phyloP scores from a whole-genome alignment of 306 rosid genomes.

The Chamaecrista fasciculata region DNA sequence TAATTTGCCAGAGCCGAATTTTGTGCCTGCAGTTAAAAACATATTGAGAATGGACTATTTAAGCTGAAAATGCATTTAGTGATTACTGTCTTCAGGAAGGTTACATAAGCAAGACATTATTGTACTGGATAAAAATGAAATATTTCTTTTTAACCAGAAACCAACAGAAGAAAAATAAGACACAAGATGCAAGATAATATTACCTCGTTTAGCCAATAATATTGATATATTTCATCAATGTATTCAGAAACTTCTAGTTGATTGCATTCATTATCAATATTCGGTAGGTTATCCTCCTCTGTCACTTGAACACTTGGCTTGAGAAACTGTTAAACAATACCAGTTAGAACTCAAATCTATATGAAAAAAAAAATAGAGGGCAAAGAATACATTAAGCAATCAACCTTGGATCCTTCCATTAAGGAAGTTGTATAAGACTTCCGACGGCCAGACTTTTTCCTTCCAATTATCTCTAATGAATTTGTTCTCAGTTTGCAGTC shows the following conservation, averaged over 20 bases:
- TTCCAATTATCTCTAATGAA: conserved; percentile 34
- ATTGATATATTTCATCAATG: conserved; percentile 73
- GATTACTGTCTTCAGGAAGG: conserved; percentile 2
- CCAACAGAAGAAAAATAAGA: background rate
- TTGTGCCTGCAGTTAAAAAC: conserved; percentile 53
- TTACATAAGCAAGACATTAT: background rate
- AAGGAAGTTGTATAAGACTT: conserved; percentile 73
- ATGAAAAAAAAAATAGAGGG: conserved; percentile 1
- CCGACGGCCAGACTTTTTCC: conserved; percentile 54
- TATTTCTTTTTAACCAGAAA: background rate
- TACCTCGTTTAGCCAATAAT: conserved; percentile 90
- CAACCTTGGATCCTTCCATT: conserved; percentile 73
- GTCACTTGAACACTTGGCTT: conserved; percentile 46
- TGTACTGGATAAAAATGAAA: background rate
- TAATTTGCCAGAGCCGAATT: conserved; percentile 56
- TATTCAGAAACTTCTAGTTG: conserved; percentile 91
- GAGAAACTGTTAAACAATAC: conserved; percentile 52
- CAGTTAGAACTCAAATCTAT: conserved; percentile 25
- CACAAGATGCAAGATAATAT: conserved; percentile 19
- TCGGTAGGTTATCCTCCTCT: conserved; percentile 56
- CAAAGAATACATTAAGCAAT: conserved; percentile 19
- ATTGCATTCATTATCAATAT: conserved; percentile 65
- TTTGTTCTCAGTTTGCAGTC: conserved; percentile 36
- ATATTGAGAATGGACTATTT: conserved; percentile 7
- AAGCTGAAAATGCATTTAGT: background rate